Percentiles rank a stretch among this genome's conserved stretches.
Evolutionary conservation across 2,329 filamentous ascomycete species (phyloP).

Genomic region (Aspergillus ustus): DNA sequence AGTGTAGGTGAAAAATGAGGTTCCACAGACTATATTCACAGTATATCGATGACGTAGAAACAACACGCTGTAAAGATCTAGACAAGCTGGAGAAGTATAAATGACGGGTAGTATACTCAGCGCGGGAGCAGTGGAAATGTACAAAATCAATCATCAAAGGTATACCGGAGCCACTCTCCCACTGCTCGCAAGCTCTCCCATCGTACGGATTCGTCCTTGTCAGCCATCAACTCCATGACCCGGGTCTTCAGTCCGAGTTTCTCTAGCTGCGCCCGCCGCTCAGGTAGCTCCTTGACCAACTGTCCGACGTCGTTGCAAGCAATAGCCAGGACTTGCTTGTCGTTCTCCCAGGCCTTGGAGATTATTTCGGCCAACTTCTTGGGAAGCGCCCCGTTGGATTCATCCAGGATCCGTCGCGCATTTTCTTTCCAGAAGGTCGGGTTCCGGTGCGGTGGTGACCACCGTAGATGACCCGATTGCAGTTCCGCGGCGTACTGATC

Average conservation of each 20-base stretch:
- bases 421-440: conserved; percentile 91
- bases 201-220: conserved; percentile 82
- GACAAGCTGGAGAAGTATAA: conserved; percentile 9
- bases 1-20: background rate
- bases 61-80: conserved; percentile 17
- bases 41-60: conserved; percentile 10
- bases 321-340: conserved; percentile 84
- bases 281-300: conserved; percentile 85
- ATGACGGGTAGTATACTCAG: conserved; percentile 8
- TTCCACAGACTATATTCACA: conserved; percentile 13
- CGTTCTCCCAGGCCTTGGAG: conserved; percentile 79
- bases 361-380: conserved; percentile 86
- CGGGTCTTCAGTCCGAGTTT: conserved; percentile 81
- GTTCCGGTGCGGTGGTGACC: conserved; percentile 89
- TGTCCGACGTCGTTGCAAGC: conserved; percentile 91
- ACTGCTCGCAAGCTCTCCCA: conserved; percentile 92
- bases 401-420: conserved; percentile 81
- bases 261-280: conserved; percentile 79
- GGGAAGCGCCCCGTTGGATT: conserved; percentile 77
- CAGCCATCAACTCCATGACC: conserved; percentile 93
- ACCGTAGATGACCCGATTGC: conserved; percentile 82
- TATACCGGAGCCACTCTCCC: conserved; percentile 76
- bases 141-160: conserved; percentile 56
- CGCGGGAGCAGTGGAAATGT: conserved; percentile 17
- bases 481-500: conserved; percentile 79